Evolutionary conservation across 2,329 filamentous ascomycete genomes (phyloP).

Genomic region (Saccharata proteae): DNA sequence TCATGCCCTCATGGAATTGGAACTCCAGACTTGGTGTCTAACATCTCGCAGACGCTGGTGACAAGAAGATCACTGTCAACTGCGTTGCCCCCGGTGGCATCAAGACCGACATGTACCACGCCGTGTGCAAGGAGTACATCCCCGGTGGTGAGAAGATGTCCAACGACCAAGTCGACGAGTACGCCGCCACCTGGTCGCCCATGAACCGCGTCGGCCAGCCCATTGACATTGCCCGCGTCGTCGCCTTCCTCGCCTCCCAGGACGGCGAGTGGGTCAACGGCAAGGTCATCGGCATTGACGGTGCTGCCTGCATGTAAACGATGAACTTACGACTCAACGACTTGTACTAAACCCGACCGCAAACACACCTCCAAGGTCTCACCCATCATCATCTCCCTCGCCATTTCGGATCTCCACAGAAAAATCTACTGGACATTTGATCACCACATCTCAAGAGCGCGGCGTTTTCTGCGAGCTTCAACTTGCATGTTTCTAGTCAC

Average conservation of each 20-base stretch:
- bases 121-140: conserved; percentile 52
- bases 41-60: conserved; percentile 30
- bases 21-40: not conserved
- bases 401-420: not conserved
- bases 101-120: conserved; percentile 49
- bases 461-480: conserved; percentile 3
- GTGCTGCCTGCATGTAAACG: conserved; percentile 30
- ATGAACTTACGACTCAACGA: not conserved
- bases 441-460: not conserved
- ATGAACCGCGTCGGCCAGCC: conserved; percentile 54
- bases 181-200: conserved; percentile 52
- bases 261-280: conserved; percentile 45
- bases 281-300: conserved; percentile 37
- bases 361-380: no score
- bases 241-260: conserved; percentile 47
- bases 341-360: no score
- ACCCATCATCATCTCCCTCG: not conserved
- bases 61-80: conserved; percentile 47
- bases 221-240: conserved; percentile 55
- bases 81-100: conserved; percentile 46
- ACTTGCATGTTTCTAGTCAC: conserved; percentile 2
- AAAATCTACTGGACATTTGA: not conserved
- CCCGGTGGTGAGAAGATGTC: conserved; percentile 43
- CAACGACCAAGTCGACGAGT: conserved; percentile 50
- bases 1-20: conserved; percentile 2